Evolutionary conservation across 371 early-diverging fungal genomes (phyloP).

Genomic region (Batrachochytrium dendrobatidis): DNA sequence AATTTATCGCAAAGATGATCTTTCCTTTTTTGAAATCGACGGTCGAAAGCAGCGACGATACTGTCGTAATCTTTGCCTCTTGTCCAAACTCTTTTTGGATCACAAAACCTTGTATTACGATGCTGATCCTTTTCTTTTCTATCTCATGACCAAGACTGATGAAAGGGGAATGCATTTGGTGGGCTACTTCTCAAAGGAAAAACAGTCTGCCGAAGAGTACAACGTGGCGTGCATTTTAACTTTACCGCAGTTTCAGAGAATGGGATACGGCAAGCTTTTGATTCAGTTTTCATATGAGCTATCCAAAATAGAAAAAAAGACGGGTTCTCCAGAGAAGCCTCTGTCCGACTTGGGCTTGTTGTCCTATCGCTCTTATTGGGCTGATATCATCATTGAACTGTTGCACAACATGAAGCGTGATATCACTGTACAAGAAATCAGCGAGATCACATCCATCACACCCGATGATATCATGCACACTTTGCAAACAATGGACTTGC

Average conservation of each 20-base stretch:
- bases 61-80: conserved; percentile 40
- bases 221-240: conserved; percentile 99
- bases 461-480: conserved; percentile 94
- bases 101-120: conserved; percentile 99
- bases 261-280: conserved; percentile 94
- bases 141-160: conserved; percentile 70
- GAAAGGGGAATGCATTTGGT: conserved; percentile 76
- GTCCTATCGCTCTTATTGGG: conserved; percentile 95
- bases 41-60: conserved; percentile 62
- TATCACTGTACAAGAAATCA: conserved; percentile 29
- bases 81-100: conserved; percentile 96
- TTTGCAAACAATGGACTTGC: conserved; percentile 79
- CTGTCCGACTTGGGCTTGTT: conserved; percentile 96
- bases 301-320: conserved; percentile 88
- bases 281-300: conserved; percentile 97
- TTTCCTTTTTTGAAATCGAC: conserved; percentile 87
- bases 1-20: conserved; percentile 70
- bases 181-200: conserved; percentile 99
- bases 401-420: conserved; percentile 20
- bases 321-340: conserved; percentile 98
- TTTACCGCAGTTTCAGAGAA: conserved; percentile 97
- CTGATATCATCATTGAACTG: conserved; percentile 23
- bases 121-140: conserved; percentile 98
- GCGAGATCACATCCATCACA: conserved; percentile 80
- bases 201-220: conserved; percentile 90